phyloP scores from a whole-genome alignment of 345 rosid genomes.

The Fremontodendron californicum region DNA sequence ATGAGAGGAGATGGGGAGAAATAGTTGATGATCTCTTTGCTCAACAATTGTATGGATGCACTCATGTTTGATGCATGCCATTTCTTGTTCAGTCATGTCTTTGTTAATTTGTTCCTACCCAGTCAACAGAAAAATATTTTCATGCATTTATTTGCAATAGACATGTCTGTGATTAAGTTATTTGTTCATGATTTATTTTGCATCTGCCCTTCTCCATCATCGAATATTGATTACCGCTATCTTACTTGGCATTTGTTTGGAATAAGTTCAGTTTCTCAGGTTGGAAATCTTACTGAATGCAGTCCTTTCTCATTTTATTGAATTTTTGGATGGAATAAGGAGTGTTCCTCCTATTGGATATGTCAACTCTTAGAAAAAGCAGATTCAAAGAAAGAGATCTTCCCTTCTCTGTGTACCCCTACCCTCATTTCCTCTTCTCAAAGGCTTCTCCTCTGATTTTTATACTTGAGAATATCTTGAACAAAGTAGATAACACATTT shows the following conservation, averaged over 20 bases:
- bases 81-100: neutral
- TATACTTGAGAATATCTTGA: neutral
- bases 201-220: neutral
- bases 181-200: neutral
- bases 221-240: neutral
- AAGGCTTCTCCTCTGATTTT: neutral
- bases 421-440: neutral
- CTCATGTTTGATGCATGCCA: neutral
- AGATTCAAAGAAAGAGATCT: neutral
- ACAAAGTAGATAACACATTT: neutral
- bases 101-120: neutral
- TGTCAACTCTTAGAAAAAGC: neutral
- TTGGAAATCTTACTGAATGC: neutral
- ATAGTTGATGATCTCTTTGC: neutral
- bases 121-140: neutral
- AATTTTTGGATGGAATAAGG: neutral
- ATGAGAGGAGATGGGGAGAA: neutral
- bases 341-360: neutral
- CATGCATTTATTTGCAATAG: neutral
- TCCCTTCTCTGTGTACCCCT: neutral
- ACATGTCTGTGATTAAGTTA: neutral
- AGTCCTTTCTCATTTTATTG: neutral
- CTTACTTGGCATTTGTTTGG: neutral
- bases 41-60: neutral
- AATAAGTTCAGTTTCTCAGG: neutral